Evolutionary conservation across 23 red algal genomes (phyloP), one percentile per base, ranked within the genome.

Genomic region (Gracilaria vermiculophylla): DNA sequence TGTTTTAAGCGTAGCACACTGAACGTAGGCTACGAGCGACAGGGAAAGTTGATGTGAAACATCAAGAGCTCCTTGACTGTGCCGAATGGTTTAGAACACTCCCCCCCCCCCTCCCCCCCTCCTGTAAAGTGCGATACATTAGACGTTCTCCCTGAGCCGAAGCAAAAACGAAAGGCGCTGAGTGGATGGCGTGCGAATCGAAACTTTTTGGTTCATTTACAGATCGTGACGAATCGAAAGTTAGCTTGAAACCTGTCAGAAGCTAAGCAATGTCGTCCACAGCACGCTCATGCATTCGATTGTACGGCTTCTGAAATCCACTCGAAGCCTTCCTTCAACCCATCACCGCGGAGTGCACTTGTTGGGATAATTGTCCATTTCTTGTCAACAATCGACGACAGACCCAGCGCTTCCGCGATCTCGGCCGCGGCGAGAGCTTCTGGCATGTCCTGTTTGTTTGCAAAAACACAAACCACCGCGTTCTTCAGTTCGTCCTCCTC

Each of bases 301-400:
- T 81, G 53, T 42, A 91, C 71, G 40, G 87, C 64, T 52, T 92
- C 72, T 52, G 88, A 85, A 44, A 99, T 91, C 97, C 97, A 99
- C 57, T 85, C 77, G 82, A 99, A 94, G 23, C 92, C 97, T 64
- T 99, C 97, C 62, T 90, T 76, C 11, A 99, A 69, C 27, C 97
- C 97, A 82, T 94, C 87, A 3, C 97, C 97, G 12, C 65, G 77
- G 15, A 92, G 75, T 16, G 92, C 97, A 53, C 87, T 93, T 48
- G 97, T 95, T 53, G 86, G 52, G 67, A 99, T 96, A 51, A 99
- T 95, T 13, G 97, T 99, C 97, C 97, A 99, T 81, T 92, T 99
- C 83, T 94, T 88, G 65, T 99, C 90, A 28, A 81, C 67, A 12
- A 99, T 85, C 16, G 82, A 83, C 20, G 74, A 87, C 44, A 99